Base-by-base conservation (phyloP, 108 stramenopile species). In the Cyclotella baltica region DNA sequence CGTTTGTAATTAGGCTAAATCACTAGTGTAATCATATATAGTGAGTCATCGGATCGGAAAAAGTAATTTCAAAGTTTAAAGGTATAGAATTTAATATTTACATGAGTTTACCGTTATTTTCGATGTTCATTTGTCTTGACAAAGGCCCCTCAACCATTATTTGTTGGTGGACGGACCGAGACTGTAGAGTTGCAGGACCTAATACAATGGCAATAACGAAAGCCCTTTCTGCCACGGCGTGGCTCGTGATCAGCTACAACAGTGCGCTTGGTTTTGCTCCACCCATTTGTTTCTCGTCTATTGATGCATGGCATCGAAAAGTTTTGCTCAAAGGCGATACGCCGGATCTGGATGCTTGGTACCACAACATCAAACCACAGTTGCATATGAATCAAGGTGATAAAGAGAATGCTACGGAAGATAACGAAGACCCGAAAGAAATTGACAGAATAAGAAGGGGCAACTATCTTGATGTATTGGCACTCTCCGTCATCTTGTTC, bases 391-490 rank as follows among this genome's bases (percentile, higher is more conserved):
- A 43, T 43, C 40, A 55, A 55, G 53, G 19, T n/a, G 23, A 25
- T 27, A 19, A 37, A 43, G 40, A 65, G 43, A 15, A 40, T 25
- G 35, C 40, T 46, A 19, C 25, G 1, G 25, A 29, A 28, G 16
- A 65, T 11, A 18, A 9, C 38, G 18, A 30, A 68, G 8, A 62
- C 0, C 43, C 50, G 6, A 43, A 27, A 64, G 29, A 47, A 37
- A 2, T 52, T 36, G 46, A 19, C 4, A 51, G 36, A 55, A 64
- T 48, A 25, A 62, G 47, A 53, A 63, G 23, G 36, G 62, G 73
- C 16, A 74, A 74, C 25, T 51, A 52, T 52, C 73, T 74, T 18
- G 73, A 74, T 64, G 36, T 64, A 2, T 64, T 74, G 27, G 35
- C 38, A 50, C 5, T 72, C 27, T 72, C 72, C 1, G 72, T 72